Conservation (phyloP, 495 filamentous ascomycete species). For the Annulohypoxylon bovei region DNA sequence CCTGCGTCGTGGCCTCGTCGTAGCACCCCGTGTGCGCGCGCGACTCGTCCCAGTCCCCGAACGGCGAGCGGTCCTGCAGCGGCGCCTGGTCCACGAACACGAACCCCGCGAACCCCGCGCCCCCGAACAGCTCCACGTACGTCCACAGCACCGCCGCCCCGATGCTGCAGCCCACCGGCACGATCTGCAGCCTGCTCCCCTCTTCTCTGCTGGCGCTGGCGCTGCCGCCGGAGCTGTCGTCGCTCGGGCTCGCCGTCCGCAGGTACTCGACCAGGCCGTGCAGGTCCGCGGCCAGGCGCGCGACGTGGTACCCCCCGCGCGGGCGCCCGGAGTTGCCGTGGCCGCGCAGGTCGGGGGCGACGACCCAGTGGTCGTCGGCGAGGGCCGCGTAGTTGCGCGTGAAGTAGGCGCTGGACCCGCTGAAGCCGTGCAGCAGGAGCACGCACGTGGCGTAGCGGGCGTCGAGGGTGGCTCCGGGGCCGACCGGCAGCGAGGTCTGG, state of each 20-base stretch:
- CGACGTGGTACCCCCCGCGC: slow-evolving; percentile 56
- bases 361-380: slow-evolving; percentile 45
- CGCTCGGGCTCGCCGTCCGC: neutral
- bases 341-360: slow-evolving; percentile 57
- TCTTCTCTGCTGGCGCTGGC: too few relatives aligned
- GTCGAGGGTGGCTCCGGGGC: neutral
- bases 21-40: slow-evolving; percentile 52
- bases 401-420: slow-evolving; percentile 56
- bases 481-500: slow-evolving; percentile 43
- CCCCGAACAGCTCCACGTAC: slow-evolving; percentile 55
- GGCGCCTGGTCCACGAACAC: slow-evolving; percentile 61
- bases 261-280: slow-evolving; percentile 48
- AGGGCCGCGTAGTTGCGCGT: slow-evolving; percentile 49
- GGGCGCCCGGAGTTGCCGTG: slow-evolving; percentile 52
- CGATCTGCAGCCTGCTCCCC: slow-evolving; percentile 23
- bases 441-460: slow-evolving; percentile 33
- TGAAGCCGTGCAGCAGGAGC: slow-evolving; percentile 58
- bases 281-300: slow-evolving; percentile 55
- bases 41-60: slow-evolving; percentile 42
- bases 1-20: slow-evolving; percentile 48
- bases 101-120: slow-evolving; percentile 43
- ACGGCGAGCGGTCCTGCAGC: slow-evolving; percentile 51
- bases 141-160: slow-evolving; percentile 59
- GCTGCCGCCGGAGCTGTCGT: neutral
- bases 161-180: slow-evolving; percentile 56